phyloP scores from a whole-genome alignment of 2,329 filamentous ascomycete genomes.

The Pseudocercospora cruenta region DNA sequence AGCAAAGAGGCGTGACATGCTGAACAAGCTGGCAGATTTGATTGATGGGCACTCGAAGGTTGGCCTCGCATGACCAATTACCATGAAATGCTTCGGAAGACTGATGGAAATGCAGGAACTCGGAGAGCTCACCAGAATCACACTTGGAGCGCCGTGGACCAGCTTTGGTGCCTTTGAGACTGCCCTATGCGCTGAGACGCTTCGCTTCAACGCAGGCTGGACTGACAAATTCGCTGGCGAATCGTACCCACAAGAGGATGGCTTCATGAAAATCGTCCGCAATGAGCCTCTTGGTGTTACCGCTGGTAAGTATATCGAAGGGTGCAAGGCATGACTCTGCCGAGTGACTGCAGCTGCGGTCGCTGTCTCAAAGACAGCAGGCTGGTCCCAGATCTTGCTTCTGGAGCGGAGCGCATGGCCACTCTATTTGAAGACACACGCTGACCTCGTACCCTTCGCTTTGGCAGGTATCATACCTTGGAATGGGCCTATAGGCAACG shows the following conservation, averaged over 20 bases:
- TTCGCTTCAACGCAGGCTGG: constrained; percentile 46
- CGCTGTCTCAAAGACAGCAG: no score
- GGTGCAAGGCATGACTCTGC: no score
- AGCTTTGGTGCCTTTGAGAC: constrained; percentile 52
- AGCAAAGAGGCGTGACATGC: constrained; percentile 65
- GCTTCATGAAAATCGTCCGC: constrained; percentile 48
- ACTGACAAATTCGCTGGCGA: constrained; percentile 31
- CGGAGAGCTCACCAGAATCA: constrained; percentile 54
- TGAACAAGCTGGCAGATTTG: constrained; percentile 65
- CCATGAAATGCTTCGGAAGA: not conserved
- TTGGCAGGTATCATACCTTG: constrained; percentile 35
- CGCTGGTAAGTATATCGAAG: constrained; percentile 35
- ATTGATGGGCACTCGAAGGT: constrained; percentile 37
- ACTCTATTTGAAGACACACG: no score
- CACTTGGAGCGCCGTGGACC: constrained; percentile 51
- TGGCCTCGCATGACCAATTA: not conserved
- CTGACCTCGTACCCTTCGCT: no score
- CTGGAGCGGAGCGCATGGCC: no score
- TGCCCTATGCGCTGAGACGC: constrained; percentile 43
- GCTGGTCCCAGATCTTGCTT: no score
- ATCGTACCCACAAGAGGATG: constrained; percentile 29
- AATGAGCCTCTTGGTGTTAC: constrained; percentile 37
- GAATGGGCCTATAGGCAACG: constrained; percentile 75
- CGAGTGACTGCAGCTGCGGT: no score
- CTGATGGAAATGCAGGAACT: constrained; percentile 49